These are phyloP conservation scores for Emergomyces orientalis DNA, from an alignment of 2,329 filamentous ascomycete genomes.

Conservation along the genomic window DNA sequence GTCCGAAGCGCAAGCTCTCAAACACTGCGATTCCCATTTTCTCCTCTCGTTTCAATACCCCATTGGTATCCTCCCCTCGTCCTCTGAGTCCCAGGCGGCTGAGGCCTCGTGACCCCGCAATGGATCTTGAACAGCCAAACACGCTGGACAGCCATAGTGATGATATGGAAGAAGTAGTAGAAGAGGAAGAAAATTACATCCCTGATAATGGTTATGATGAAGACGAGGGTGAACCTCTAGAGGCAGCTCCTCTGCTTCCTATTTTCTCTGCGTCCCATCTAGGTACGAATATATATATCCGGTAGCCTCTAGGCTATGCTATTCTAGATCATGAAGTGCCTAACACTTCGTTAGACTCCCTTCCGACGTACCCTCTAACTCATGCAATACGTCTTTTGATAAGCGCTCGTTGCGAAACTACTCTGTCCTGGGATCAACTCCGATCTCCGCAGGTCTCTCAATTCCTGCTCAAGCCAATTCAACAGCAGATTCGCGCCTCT, in stretches of 20 bases:
- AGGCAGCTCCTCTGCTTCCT: conserved; percentile 51
- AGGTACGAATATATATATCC: conserved; percentile 41
- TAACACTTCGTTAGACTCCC: conserved; percentile 50
- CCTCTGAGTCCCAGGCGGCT: conserved; percentile 1
- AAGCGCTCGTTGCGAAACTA: conserved; percentile 78
- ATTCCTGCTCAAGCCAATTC: conserved; percentile 91
- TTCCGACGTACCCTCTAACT: conserved; percentile 83
- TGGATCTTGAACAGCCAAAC: neutral
- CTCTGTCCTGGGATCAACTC: conserved; percentile 87
- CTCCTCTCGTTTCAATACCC: conserved; percentile 4
- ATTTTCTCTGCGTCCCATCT: conserved; percentile 73
- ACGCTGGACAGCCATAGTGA: neutral
- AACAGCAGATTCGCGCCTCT: conserved; percentile 71
- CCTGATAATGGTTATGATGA: conserved; percentile 33
- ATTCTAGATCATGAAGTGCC: neutral
- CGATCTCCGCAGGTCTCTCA: conserved; percentile 93
- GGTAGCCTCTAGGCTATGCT: neutral
- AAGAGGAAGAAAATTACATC: conserved; percentile 15
- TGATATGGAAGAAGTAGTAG: conserved; percentile 6
- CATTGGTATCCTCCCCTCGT: neutral
- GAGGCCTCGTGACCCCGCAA: neutral
- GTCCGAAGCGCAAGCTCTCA: conserved; percentile 6
- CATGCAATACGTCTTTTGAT: conserved; percentile 83
- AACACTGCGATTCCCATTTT: neutral
- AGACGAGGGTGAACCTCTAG: conserved; percentile 25